phyloP scores from a whole-genome alignment of 352 stramenopile genomes.

The Elongisporangium undulatum region DNA sequence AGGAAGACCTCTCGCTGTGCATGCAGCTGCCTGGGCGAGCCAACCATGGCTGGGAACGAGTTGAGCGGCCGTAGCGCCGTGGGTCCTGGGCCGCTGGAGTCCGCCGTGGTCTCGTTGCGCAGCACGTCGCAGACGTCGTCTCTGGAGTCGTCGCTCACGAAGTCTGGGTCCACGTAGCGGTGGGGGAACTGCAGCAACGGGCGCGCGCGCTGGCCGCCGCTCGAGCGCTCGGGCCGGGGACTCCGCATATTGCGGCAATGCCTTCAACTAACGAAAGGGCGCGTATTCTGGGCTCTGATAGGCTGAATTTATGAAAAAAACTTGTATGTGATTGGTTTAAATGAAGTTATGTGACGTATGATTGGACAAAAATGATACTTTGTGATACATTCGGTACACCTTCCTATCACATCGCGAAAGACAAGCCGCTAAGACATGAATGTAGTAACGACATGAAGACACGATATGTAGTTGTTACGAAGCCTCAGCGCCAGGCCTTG shows the following conservation, averaged over 20 bases:
- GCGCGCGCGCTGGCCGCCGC: background rate
- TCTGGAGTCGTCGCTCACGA: background rate
- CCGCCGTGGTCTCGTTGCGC: background rate
- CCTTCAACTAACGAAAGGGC: background rate
- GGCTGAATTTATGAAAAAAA: background rate
- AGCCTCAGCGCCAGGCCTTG: background rate
- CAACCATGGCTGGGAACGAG: slow-evolving; percentile 1
- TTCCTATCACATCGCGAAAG: background rate
- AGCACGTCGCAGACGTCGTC: background rate
- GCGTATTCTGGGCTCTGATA: background rate
- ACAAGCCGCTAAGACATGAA: too few relatives aligned
- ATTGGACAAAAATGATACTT: background rate
- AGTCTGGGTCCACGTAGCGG: slow-evolving; percentile 7
- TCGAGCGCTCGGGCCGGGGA: slow-evolving; percentile 2
- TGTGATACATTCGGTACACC: background rate
- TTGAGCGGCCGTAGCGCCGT: background rate
- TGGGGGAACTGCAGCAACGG: slow-evolving; percentile 4
- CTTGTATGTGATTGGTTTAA: background rate
- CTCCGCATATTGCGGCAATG: slow-evolving; percentile 7
- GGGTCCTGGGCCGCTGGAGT: background rate
- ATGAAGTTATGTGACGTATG: too few relatives aligned
- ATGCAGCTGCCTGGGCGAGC: slow-evolving; percentile 5
- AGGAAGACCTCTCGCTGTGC: background rate
- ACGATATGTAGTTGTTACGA: too few relatives aligned
- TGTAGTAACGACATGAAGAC: too few relatives aligned